These are phyloP conservation scores for Dothistroma pini DNA, from an alignment of 2,329 filamentous ascomycete species.

Conservation along the genomic window DNA sequence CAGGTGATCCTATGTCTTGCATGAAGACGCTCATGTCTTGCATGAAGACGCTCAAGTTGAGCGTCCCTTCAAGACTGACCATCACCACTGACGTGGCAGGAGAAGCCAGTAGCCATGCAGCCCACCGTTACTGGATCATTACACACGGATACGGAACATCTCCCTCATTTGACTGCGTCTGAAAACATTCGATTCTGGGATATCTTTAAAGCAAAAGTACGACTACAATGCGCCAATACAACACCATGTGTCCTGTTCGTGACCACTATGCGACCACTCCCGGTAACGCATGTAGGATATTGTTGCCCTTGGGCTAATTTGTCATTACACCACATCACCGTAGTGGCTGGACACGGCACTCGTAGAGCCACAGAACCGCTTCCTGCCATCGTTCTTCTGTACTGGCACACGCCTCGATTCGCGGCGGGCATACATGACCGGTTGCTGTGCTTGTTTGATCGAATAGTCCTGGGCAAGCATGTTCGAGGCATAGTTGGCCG, in stretches of 20 bases:
- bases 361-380: slow-evolving; percentile 33
- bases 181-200: not conserved
- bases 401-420: slow-evolving; percentile 27
- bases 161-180: not conserved
- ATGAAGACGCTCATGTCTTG: too few relatives aligned
- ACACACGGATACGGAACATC: not conserved
- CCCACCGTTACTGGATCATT: too few relatives aligned
- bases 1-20: too few relatives aligned
- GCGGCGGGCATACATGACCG: slow-evolving; percentile 21
- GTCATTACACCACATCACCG: slow-evolving; percentile 21
- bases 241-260: slow-evolving; percentile 5
- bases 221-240: slow-evolving; percentile 1
- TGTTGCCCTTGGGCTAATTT: not conserved
- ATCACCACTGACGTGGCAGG: too few relatives aligned
- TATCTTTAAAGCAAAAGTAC: slow-evolving; percentile 5
- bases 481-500: slow-evolving; percentile 23
- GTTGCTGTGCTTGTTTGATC: slow-evolving; percentile 26
- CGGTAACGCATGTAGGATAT: not conserved
- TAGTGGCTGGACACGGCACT: slow-evolving; percentile 23
- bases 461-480: slow-evolving; percentile 26
- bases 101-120: too few relatives aligned
- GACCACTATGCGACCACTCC: slow-evolving; percentile 1
- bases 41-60: too few relatives aligned
- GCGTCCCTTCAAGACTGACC: too few relatives aligned
- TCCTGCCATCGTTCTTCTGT: slow-evolving; percentile 33